These are phyloP conservation scores for Lycium barbarum DNA, from an alignment of 257 asterid genomes.

Conservation along the genomic window DNA sequence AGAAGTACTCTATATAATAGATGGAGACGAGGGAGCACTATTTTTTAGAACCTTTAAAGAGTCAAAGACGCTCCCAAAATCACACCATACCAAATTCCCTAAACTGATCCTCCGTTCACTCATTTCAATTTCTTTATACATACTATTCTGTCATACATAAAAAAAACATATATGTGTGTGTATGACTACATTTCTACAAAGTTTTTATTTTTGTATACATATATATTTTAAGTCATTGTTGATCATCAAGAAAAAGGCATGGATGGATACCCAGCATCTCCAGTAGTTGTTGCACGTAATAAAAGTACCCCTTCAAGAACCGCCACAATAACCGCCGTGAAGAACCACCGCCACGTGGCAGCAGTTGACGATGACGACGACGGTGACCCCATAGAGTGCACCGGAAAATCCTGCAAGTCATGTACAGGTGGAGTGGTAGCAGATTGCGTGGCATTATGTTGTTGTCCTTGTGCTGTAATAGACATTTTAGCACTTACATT, in stretches of 20 bases:
- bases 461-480: constrained; percentile 93
- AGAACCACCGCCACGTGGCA: constrained; percentile 33
- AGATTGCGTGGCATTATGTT: constrained; percentile 95
- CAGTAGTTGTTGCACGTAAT: constrained; percentile 23
- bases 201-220: not conserved
- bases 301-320: constrained; percentile 28
- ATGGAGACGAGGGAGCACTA: not conserved
- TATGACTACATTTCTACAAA: not conserved
- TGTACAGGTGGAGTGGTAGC: constrained; percentile 90
- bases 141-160: not conserved
- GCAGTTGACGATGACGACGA: constrained; percentile 33
- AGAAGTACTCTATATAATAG: not conserved
- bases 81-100: not conserved
- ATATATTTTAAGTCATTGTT: not conserved
- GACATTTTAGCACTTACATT: constrained; percentile 69
- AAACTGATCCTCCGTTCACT: not conserved
- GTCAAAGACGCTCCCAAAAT: not conserved
- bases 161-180: not conserved
- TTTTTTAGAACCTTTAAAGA: not conserved
- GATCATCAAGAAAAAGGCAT: constrained; percentile 32
- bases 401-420: constrained; percentile 78
- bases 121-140: not conserved
- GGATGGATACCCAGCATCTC: constrained; percentile 39
- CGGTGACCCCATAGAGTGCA: constrained; percentile 50
- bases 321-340: constrained; percentile 31